phyloP scores from a whole-genome alignment of 345 rosid genomes.

The Carallia pectinifolia region DNA sequence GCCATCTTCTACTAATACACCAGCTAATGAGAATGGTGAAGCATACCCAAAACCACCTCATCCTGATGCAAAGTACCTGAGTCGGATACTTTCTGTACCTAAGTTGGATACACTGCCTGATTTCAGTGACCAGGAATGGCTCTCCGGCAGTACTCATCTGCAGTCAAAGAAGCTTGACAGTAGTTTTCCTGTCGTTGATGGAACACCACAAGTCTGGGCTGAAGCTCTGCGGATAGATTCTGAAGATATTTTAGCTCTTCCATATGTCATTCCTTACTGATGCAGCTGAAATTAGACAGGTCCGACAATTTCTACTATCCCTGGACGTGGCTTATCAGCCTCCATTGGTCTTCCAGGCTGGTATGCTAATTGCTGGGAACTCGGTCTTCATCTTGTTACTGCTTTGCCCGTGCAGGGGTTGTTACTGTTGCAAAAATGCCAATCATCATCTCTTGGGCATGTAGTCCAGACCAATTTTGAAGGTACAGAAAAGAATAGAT shows the following conservation, averaged over 20 bases:
- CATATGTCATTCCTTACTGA: constrained; percentile 77
- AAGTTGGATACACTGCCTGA: constrained; percentile 47
- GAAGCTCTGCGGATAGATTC: constrained; percentile 57
- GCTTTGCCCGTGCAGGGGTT: background rate
- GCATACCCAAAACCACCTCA: constrained; percentile 53
- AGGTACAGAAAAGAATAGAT: background rate
- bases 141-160: constrained; percentile 30
- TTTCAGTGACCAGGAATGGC: constrained; percentile 62
- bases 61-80: constrained; percentile 61
- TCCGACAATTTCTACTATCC: background rate
- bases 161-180: constrained; percentile 33
- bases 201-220: constrained; percentile 56
- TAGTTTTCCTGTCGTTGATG: constrained; percentile 26
- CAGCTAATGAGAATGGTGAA: constrained; percentile 39
- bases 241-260: constrained; percentile 63
- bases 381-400: constrained; percentile 7
- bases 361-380: background rate
- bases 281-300: background rate
- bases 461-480: constrained; percentile 1
- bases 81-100: constrained; percentile 56
- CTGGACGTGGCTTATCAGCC: background rate
- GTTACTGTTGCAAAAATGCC: background rate
- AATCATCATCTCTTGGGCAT: background rate
- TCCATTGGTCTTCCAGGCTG: constrained; percentile 1
- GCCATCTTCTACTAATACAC: constrained; percentile 26